These are phyloP conservation scores for Letharia lupina DNA, from an alignment of 495 filamentous ascomycete genomes.

Conservation along the genomic window DNA sequence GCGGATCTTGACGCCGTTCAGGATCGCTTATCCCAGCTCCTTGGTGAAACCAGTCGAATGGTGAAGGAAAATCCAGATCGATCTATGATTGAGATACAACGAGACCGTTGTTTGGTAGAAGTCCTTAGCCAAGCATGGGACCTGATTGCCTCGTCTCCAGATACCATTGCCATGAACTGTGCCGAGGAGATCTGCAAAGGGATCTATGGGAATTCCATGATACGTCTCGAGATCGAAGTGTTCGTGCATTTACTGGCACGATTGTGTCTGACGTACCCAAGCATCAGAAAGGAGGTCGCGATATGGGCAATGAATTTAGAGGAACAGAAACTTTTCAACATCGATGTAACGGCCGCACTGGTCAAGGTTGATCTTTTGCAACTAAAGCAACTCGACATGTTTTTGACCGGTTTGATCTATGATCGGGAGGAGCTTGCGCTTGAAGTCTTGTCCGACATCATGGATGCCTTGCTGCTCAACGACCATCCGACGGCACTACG, in stretches of 20 bases:
- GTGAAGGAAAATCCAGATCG: conserved; percentile 59
- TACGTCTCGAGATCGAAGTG: conserved; percentile 67
- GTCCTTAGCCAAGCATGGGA: conserved; percentile 49
- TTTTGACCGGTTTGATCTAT: conserved; percentile 60
- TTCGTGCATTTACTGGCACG: conserved; percentile 73
- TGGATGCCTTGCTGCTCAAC: conserved; percentile 68
- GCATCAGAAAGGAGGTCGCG: conserved; percentile 65
- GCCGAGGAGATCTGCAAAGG: conserved; percentile 62
- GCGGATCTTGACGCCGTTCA: conserved; percentile 53
- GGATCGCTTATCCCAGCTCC: conserved; percentile 57
- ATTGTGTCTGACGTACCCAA: conserved; percentile 67
- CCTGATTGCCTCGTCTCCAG: conserved; percentile 43
- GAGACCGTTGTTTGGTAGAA: conserved; percentile 55
- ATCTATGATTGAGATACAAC: conserved; percentile 58
- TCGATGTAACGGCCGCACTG: conserved; percentile 65
- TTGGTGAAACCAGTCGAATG: conserved; percentile 61
- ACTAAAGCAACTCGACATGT: conserved; percentile 68
- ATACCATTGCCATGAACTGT: conserved; percentile 57
- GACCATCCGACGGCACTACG: conserved; percentile 67
- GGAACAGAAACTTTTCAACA: conserved; percentile 69
- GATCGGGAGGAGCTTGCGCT: conserved; percentile 60
- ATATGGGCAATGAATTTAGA: conserved; percentile 61
- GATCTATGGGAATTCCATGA: conserved; percentile 53
- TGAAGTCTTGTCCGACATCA: conserved; percentile 63
- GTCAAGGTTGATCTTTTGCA: conserved; percentile 68